Percentiles rank a stretch among this genome's conserved stretches.
Evolutionary conservation across 1,139 yeast genomes (phyloP).

Genomic region (Yamadazyma sp.): DNA sequence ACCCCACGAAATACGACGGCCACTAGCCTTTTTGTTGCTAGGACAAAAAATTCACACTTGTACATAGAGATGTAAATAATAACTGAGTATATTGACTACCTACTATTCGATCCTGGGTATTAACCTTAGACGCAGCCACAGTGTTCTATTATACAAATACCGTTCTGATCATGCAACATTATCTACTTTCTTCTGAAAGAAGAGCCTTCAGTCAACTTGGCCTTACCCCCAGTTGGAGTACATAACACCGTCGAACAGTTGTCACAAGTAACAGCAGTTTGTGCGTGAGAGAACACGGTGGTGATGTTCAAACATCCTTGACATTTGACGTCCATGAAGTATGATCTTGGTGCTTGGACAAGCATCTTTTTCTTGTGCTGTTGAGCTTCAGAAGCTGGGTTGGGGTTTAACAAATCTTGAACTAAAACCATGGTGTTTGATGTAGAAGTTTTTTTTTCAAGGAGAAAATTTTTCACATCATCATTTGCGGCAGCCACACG

Average conservation of each 20-base stretch:
- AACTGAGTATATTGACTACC: background rate
- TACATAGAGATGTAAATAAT: conserved; percentile 1
- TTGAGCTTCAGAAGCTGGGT: conserved; percentile 92
- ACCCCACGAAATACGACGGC: conserved; percentile 25
- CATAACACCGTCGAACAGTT: conserved; percentile 97
- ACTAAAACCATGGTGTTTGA: conserved; percentile 70
- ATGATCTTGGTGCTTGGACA: conserved; percentile 97
- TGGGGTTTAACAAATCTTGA: conserved; percentile 97
- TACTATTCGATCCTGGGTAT: too few species aligned
- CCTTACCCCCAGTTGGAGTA: conserved; percentile 99
- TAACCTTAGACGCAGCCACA: background rate
- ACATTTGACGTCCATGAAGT: conserved; percentile 99
- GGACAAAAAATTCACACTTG: too few species aligned
- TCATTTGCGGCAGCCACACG: conserved; percentile 8
- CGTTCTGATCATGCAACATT: conserved; percentile 5
- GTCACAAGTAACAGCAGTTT: conserved; percentile 99
- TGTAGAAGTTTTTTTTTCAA: conserved; percentile 1
- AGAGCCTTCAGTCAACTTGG: conserved; percentile 98
- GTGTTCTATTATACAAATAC: conserved; percentile 2
- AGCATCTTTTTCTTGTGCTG: conserved; percentile 97
- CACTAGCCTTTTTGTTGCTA: too few species aligned
- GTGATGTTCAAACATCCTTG: conserved; percentile 99
- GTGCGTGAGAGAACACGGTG: conserved; percentile 99
- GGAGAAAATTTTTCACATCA: conserved; percentile 13
- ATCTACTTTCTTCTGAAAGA: conserved; percentile 97